Conservation (phyloP, 805 yeast species). For the Kregervanrija fluxuum region DNA sequence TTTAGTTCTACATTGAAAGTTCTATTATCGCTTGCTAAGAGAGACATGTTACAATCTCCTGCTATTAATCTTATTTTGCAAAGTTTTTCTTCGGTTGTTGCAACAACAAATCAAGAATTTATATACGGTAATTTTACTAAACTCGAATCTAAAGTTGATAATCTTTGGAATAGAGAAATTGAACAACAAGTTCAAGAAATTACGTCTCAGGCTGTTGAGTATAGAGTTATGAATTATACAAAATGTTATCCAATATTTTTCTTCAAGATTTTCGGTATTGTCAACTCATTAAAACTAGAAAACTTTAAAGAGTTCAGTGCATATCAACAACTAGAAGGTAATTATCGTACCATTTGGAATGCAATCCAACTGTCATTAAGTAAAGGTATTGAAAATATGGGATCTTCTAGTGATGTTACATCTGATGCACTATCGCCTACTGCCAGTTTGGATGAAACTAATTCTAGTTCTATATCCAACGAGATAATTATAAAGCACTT, state of each 20-base stretch:
- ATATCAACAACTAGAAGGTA: conserved; percentile 12
- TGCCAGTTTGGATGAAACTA: neutral
- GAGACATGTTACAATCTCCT: conserved; percentile 35
- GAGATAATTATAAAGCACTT: conserved; percentile 21
- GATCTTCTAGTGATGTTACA: conserved; percentile 9
- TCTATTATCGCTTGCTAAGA: conserved; percentile 30
- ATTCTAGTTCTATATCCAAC: conserved; percentile 5
- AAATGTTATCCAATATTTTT: conserved; percentile 42
- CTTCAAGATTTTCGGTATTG: conserved; percentile 29
- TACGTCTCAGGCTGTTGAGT: conserved; percentile 17
- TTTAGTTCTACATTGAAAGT: conserved; percentile 24
- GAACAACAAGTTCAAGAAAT: conserved; percentile 44
- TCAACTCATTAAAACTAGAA: conserved; percentile 10
- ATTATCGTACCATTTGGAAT: conserved; percentile 19
- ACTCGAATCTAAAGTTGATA: conserved; percentile 41
- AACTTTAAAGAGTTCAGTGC: conserved; percentile 11
- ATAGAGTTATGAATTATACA: conserved; percentile 35
- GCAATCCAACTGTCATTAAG: conserved; percentile 10
- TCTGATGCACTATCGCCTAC: neutral
- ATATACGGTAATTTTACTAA: conserved; percentile 43
- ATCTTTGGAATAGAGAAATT: conserved; percentile 54
- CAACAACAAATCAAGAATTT: conserved; percentile 59
- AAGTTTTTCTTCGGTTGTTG: conserved; percentile 27
- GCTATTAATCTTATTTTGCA: conserved; percentile 37
- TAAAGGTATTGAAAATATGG: conserved; percentile 5